Evolutionary conservation across 176 grass and related monocot genomes (phyloP).

Genomic region (Aegilops sharonensis): DNA sequence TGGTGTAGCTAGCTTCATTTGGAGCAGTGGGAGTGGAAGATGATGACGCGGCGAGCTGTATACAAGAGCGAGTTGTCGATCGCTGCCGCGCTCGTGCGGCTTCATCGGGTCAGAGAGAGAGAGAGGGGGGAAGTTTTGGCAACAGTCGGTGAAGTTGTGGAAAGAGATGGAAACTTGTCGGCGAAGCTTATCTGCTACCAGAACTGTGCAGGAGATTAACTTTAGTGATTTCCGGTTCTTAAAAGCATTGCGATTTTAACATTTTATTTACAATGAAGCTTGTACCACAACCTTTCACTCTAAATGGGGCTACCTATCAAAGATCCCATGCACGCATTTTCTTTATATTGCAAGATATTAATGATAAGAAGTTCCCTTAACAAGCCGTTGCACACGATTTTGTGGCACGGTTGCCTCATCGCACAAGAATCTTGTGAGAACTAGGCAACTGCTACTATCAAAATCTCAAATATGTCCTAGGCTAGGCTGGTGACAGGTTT

Average conservation of each 20-base stretch:
- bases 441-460: neutral
- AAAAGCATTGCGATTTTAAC: too few relatives aligned
- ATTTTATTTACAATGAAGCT: neutral
- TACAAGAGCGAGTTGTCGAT: neutral
- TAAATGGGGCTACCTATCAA: neutral
- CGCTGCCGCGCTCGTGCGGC: neutral
- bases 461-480: neutral
- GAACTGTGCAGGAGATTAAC: too few relatives aligned
- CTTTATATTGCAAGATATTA: too few relatives aligned
- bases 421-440: slow-evolving; percentile 31
- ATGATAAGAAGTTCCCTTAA: neutral
- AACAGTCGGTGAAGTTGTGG: neutral
- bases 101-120: neutral
- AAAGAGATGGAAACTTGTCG: neutral
- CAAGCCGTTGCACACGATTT: neutral
- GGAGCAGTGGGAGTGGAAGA: neutral
- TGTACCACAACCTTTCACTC: neutral
- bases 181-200: neutral
- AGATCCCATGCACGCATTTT: neutral
- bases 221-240: neutral
- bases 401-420: neutral
- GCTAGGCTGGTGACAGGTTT: too few relatives aligned
- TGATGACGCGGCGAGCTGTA: neutral
- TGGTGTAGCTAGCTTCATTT: neutral
- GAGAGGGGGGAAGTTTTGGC: neutral